phyloP scores from a whole-genome alignment of 164 flowering plant species.

The Kingdonia uniflora region DNA sequence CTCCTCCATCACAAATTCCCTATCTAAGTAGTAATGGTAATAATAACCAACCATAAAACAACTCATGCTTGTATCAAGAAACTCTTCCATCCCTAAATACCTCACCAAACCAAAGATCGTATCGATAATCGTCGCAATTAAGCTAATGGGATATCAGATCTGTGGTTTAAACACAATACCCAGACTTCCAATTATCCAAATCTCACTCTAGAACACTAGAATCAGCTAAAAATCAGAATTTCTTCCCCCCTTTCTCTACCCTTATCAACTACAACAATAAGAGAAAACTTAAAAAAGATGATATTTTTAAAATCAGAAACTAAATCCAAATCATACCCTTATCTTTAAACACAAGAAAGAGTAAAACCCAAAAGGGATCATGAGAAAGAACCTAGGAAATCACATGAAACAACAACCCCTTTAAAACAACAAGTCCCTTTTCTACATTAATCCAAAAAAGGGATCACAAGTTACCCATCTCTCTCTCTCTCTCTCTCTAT shows the following conservation, averaged over 20 bases:
- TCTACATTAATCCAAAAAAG: constrained; percentile 9
- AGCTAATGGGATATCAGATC: constrained; percentile 14
- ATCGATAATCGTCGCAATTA: background rate
- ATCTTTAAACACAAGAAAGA: constrained; percentile 20
- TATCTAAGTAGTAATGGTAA: constrained; percentile 1
- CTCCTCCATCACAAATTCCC: constrained; percentile 38
- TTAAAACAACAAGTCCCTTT: constrained; percentile 15
- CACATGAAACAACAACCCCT: constrained; percentile 12
- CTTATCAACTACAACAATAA: constrained; percentile 1
- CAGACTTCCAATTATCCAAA: too few relatives aligned
- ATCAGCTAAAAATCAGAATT: background rate
- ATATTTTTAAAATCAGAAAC: too few relatives aligned
- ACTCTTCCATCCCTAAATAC: constrained; percentile 6
- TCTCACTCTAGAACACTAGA: constrained; percentile 5
- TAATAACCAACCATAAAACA: constrained; percentile 10
- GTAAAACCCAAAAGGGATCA: constrained; percentile 11
- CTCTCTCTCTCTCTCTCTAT: constrained; percentile 1
- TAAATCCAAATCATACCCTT: constrained; percentile 9
- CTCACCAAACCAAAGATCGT: too few relatives aligned
- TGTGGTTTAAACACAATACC: background rate
- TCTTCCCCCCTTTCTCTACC: background rate
- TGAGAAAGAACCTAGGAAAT: constrained; percentile 19
- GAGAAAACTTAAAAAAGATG: background rate
- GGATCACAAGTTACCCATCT: constrained; percentile 22
- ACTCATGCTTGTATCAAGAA: constrained; percentile 14